A percentile compares a stretch with the other conserved stretches of the same genome.
phyloP scores from a whole-genome alignment of 495 filamentous ascomycete species.

The Penicillium turbatum region DNA sequence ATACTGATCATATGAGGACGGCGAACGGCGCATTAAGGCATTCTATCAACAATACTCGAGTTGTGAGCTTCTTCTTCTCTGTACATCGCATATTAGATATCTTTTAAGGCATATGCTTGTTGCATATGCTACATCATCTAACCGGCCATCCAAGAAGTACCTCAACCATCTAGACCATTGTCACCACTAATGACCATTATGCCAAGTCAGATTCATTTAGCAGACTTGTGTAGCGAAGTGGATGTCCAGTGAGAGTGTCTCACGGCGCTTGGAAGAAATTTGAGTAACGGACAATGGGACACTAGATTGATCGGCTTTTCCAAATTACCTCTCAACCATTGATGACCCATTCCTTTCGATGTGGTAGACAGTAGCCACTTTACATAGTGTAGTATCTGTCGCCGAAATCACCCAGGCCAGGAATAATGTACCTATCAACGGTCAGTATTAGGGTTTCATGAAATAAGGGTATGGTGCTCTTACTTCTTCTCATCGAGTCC shows the following conservation, averaged over 20 bases:
- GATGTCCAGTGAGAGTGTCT: not conserved
- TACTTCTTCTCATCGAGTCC: conserved; percentile 97
- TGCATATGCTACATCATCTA: conserved; percentile 1
- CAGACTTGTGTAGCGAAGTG: not conserved
- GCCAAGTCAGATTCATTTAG: not conserved
- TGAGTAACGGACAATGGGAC: not conserved
- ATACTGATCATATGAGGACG: conserved; percentile 25
- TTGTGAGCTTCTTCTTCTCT: conserved; percentile 13
- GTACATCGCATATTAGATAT: conserved; percentile 4
- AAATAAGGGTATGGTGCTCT: conserved; percentile 19
- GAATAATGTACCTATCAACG: conserved; percentile 79
- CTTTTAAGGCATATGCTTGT: not conserved
- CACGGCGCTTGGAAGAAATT: not conserved
- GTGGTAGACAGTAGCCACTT: not conserved
- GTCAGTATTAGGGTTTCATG: conserved; percentile 14
- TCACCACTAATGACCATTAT: not conserved
- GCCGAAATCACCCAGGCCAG: conserved; percentile 93
- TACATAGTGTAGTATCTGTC: conserved; percentile 94
- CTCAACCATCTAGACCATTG: not conserved
- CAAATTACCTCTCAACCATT: not conserved
- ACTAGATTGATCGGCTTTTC: not conserved
- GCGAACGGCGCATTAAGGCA: conserved; percentile 21
- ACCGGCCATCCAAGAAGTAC: not conserved
- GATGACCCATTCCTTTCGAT: not conserved
- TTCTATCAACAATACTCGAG: conserved; percentile 8